These are phyloP conservation scores for Hortiboletus campestris DNA, from an alignment of 768 basidiomycete species.

Conservation along the genomic window DNA sequence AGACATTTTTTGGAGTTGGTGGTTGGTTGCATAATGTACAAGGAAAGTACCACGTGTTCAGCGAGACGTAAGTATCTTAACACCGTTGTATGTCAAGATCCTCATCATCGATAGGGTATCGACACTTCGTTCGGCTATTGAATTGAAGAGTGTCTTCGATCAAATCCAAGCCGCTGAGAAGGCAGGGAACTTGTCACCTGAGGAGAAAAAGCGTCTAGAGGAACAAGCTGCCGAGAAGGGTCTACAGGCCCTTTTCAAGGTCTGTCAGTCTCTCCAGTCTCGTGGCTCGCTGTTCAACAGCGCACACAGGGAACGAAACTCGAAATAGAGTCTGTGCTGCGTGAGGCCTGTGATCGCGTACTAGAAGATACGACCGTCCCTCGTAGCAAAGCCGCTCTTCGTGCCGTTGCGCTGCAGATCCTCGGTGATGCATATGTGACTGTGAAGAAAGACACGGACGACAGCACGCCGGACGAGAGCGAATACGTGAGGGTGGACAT, in stretches of 20 bases:
- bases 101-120: conserved; percentile 57
- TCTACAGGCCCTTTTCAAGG: conserved; percentile 88
- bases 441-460: conserved; percentile 62
- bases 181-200: conserved; percentile 72
- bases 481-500: conserved; percentile 86
- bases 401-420: conserved; percentile 81
- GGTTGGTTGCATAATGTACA: conserved; percentile 93
- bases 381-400: conserved; percentile 58
- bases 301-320: conserved; percentile 75
- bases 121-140: conserved; percentile 81
- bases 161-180: conserved; percentile 90
- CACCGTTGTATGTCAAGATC: background rate
- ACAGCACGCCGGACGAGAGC: conserved; percentile 48
- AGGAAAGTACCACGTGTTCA: conserved; percentile 90
- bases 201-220: conserved; percentile 80
- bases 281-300: background rate
- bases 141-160: conserved; percentile 87
- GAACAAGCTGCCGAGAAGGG: conserved; percentile 95
- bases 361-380: conserved; percentile 56
- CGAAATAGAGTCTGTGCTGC: conserved; percentile 84
- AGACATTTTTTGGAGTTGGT: conserved; percentile 75
- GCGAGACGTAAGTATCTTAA: conserved; percentile 71
- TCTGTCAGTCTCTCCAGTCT: conserved; percentile 22
- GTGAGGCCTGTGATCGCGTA: conserved; percentile 84
- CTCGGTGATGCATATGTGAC: conserved; percentile 75